Percentiles rank a stretch among this genome's conserved stretches.
Evolutionary conservation across 2,329 filamentous ascomycete species (phyloP).

Genomic region (Pseudogymnoascus destructans): DNA sequence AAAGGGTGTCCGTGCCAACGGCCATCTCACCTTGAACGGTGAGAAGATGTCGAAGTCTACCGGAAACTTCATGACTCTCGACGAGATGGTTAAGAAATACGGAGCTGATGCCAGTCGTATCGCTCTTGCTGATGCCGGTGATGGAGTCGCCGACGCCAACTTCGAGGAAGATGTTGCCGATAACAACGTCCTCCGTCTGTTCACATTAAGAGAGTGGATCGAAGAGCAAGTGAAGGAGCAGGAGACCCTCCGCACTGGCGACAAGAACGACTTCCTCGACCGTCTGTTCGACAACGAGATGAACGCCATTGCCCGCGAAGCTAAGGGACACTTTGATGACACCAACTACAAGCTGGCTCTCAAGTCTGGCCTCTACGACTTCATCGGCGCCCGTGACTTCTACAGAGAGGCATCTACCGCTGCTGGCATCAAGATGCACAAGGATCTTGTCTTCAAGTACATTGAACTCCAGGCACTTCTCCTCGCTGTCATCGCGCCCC

Average conservation of each 20-base stretch:
- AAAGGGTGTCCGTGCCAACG: conserved; percentile 71
- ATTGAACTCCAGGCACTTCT: conserved; percentile 77
- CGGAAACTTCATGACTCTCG: conserved; percentile 89
- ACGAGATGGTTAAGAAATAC: conserved; percentile 78
- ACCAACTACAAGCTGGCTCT: conserved; percentile 80
- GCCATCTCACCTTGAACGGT: conserved; percentile 85
- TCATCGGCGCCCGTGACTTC: conserved; percentile 75
- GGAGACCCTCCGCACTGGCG: conserved; percentile 59
- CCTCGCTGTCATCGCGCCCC: conserved; percentile 72
- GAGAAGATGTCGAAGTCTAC: conserved; percentile 99
- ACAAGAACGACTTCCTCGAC: conserved; percentile 69
- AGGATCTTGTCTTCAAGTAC: conserved; percentile 64
- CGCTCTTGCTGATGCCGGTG: conserved; percentile 85
- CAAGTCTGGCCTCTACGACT: conserved; percentile 78
- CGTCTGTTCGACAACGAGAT: conserved; percentile 87
- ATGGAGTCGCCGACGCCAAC: conserved; percentile 90
- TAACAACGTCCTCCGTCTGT: conserved; percentile 76
- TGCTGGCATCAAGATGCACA: conserved; percentile 75
- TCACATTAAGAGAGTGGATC: conserved; percentile 75
- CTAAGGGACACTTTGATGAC: conserved; percentile 62
- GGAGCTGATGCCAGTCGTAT: conserved; percentile 87
- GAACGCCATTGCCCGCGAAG: conserved; percentile 67
- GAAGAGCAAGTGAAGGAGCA: conserved; percentile 69
- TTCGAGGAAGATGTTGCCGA: conserved; percentile 94
- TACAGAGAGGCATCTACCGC: conserved; percentile 74